phyloP scores from a whole-genome alignment of 2,329 filamentous ascomycete species.

The Fusarium domesticum region DNA sequence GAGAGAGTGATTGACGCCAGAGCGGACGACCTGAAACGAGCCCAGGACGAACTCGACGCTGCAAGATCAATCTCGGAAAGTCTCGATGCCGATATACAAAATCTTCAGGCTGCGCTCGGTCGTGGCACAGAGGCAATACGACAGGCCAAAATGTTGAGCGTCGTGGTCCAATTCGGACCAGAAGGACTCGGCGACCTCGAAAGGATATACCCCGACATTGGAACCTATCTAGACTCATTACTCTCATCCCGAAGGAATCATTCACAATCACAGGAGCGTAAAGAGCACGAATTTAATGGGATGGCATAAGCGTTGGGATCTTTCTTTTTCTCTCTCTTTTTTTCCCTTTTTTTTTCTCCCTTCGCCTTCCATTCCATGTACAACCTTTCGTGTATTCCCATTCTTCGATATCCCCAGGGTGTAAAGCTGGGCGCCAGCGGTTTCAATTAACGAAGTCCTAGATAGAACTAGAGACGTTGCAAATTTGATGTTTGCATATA shows the following conservation, averaged over 20 bases:
- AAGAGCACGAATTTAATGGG: constrained; percentile 8
- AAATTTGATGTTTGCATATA: too few species aligned
- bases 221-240: constrained; percentile 26
- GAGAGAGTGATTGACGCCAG: constrained; percentile 21
- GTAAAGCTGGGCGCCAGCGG: too few species aligned
- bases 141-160: constrained; percentile 27
- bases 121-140: constrained; percentile 25
- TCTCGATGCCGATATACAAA: constrained; percentile 25
- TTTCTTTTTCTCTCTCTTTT: not conserved
- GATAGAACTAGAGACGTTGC: not conserved
- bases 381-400: not conserved
- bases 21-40: constrained; percentile 18
- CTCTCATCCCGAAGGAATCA: constrained; percentile 20
- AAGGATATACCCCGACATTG: constrained; percentile 31
- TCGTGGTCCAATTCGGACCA: constrained; percentile 27
- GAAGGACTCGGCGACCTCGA: constrained; percentile 27
- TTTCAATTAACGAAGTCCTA: not conserved
- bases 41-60: constrained; percentile 16
- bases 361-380: not conserved
- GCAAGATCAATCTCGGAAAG: constrained; percentile 18
- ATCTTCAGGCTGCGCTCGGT: constrained; percentile 22
- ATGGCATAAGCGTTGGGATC: constrained; percentile 2
- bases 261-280: constrained; percentile 12
- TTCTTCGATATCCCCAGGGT: too few species aligned
- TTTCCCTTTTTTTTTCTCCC: not conserved